Base-by-base conservation (phyloP, 768 basidiomycete genomes). In the Auriscalpium vulgare region DNA sequence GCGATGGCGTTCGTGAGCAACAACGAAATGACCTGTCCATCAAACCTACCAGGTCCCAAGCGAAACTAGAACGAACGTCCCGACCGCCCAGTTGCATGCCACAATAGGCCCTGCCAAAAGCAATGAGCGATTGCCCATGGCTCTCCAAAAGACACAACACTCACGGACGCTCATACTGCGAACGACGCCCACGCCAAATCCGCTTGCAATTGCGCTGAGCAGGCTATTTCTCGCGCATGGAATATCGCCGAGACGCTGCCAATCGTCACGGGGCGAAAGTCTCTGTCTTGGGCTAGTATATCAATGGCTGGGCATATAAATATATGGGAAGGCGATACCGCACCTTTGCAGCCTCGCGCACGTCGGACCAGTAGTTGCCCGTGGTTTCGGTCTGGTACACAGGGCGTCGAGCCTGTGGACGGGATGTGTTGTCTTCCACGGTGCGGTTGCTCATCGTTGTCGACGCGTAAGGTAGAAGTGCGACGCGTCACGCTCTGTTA, bases 81-180 rank as follows among this genome's bases (percentile, higher is more conserved):
- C 87, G 17, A 89, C 76, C 13, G 85, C 88, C 90, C 90, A 92
- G 66, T 89, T 82, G 3, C 80, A 84, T 38, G 87, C 88, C 40
- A 81, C 75, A 56, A 87, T 75, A 1, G 82, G 76, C 36, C 75
- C 89, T 87, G 56, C 29, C 56, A 9, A 47, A n/a, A 34, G 4
- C 29, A 7, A 29, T 29, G 43, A 66, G 45, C 43, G 48, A 56
- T 11, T 10, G 47, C 13, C 14, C 19, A 19, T 23, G 2, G 29
- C 5, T 29, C 2, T 29, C 14, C 37, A 46, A n/a, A 34, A 23
- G 37, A 45, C 45, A 10, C 14, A 34, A 43, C 17, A 74, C 84
- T 55, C 67, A 89, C 89, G 74, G 10, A 81, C 70, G 63, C 78
- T 78, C 63, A 90, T 69, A 3, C 82, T 84, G 54, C 89, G 79